A percentile compares a stretch with the other conserved stretches of the same genome.
These are phyloP conservation scores for Monilinia vaccinii-corymbosi DNA, from an alignment of 2,329 filamentous ascomycete species.

Conservation along the genomic window DNA sequence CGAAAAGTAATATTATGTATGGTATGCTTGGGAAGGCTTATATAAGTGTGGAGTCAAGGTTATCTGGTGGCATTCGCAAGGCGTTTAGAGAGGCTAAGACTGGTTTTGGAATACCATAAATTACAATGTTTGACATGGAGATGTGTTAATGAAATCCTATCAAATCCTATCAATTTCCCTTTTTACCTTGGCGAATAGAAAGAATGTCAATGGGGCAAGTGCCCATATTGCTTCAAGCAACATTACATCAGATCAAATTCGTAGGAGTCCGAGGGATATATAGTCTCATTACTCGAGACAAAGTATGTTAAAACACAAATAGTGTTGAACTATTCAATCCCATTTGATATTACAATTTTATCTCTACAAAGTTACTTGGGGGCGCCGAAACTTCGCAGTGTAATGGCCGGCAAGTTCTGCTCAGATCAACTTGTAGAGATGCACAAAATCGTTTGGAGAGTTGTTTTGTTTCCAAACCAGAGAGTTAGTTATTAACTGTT, in stretches of 20 bases:
- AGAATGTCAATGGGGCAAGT: not conserved
- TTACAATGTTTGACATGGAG: constrained; percentile 1
- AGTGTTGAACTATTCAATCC: not conserved
- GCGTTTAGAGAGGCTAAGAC: constrained; percentile 9
- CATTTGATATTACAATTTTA: too few relatives aligned
- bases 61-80: constrained; percentile 11
- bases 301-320: too few relatives aligned
- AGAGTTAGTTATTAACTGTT: too few relatives aligned
- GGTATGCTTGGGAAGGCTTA: not conserved
- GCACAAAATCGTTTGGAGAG: too few relatives aligned
- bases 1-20: constrained; percentile 21
- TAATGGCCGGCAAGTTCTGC: too few relatives aligned
- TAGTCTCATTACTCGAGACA: not conserved
- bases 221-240: not conserved
- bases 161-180: not conserved
- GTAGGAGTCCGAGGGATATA: too few relatives aligned
- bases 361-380: too few relatives aligned
- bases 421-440: too few relatives aligned
- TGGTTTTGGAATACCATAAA: constrained; percentile 7
- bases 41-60: constrained; percentile 3
- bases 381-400: too few relatives aligned
- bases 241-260: too few relatives aligned
- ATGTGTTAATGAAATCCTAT: not conserved
- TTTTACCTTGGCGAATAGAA: not conserved
- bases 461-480: too few relatives aligned